These are phyloP conservation scores for Phytopythium kandeliae DNA, from an alignment of 352 stramenopile species.

Conservation along the genomic window DNA sequence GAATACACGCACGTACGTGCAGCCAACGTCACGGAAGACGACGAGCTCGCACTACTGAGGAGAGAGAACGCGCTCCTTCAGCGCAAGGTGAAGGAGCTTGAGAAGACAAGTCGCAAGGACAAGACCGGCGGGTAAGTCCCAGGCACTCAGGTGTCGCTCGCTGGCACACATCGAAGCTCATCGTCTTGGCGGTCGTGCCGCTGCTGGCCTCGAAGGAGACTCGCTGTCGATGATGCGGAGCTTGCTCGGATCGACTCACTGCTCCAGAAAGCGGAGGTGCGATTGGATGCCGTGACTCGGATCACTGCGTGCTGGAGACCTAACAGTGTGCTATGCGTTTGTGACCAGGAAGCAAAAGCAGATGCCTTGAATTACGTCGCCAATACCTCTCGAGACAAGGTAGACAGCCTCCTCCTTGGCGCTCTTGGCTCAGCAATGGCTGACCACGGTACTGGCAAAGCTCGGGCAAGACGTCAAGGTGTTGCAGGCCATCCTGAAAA, in stretches of 20 bases:
- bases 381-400: slow-evolving; percentile 74
- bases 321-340: background rate
- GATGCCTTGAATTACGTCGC: slow-evolving; percentile 69
- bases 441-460: too few relatives aligned
- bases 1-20: background rate
- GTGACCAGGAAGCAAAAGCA: slow-evolving; percentile 49
- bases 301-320: too few relatives aligned
- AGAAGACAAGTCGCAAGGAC: slow-evolving; percentile 37
- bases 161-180: background rate
- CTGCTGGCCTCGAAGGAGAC: slow-evolving; percentile 19
- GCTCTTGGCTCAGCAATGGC: too few relatives aligned
- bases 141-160: background rate
- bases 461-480: slow-evolving; percentile 68
- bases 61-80: slow-evolving; percentile 62
- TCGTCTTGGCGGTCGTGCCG: background rate
- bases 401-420: slow-evolving; percentile 8
- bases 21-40: slow-evolving; percentile 16
- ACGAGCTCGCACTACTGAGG: slow-evolving; percentile 45
- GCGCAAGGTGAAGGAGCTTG: slow-evolving; percentile 66
- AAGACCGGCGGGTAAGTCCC: slow-evolving; percentile 30
- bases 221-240: slow-evolving; percentile 47
- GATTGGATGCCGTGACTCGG: background rate
- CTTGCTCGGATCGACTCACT: slow-evolving; percentile 69
- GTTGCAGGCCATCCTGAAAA: slow-evolving; percentile 70
- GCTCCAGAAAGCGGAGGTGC: slow-evolving; percentile 65